These are phyloP conservation scores for Euryodendron excelsum DNA, from an alignment of 148 eudicot genomes.

Conservation along the genomic window DNA sequence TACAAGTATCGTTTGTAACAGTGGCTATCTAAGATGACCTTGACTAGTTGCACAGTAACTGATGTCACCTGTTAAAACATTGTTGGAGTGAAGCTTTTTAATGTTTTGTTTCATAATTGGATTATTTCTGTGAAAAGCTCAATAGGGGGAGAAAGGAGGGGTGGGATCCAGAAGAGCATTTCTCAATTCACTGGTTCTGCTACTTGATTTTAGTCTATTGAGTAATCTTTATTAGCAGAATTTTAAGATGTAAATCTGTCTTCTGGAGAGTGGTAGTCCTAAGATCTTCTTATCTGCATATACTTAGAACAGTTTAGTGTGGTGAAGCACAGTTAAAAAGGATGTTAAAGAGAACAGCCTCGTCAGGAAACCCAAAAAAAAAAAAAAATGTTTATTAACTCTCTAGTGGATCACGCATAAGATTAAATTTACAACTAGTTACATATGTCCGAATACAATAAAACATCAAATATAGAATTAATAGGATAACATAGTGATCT, in stretches of 20 bases:
- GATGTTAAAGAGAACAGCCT: background rate
- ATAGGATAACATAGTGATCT: background rate
- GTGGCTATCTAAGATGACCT: too few species aligned
- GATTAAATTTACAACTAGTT: background rate
- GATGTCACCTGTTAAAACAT: too few species aligned
- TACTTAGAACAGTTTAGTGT: constrained; percentile 4
- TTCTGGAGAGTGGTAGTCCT: background rate
- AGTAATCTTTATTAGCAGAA: background rate
- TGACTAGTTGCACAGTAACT: too few species aligned
- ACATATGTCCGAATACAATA: background rate
- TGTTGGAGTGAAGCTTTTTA: too few species aligned
- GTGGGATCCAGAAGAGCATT: too few species aligned
- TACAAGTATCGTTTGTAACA: too few species aligned
- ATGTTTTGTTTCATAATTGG: background rate
- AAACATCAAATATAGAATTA: background rate
- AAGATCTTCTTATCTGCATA: background rate
- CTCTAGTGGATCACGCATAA: background rate
- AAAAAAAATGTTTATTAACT: constrained; percentile 4
- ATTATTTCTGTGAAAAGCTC: background rate
- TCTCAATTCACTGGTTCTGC: too few species aligned
- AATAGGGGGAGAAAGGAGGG: background rate
- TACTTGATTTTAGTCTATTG: background rate
- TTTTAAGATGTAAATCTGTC: background rate
- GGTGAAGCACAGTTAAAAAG: background rate
- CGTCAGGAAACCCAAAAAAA: too few species aligned